A percentile compares a stretch with the other conserved stretches of the same genome.
These are phyloP conservation scores for Endocladia muricata DNA, from an alignment of 31 red algal species.

Conservation along the genomic window DNA sequence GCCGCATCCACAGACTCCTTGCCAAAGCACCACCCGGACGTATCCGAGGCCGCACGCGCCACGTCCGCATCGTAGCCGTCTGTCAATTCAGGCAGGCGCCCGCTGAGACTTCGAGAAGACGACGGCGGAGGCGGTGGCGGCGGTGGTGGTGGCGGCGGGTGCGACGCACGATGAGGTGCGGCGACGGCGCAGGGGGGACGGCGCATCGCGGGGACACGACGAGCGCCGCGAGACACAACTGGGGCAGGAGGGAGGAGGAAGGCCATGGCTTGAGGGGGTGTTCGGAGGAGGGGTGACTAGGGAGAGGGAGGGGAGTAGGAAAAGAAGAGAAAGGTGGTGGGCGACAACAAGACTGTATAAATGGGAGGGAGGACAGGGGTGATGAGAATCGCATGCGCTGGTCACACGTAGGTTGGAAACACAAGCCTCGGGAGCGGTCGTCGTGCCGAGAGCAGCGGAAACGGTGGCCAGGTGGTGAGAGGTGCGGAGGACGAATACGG, in stretches of 20 bases:
- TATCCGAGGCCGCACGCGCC: neutral
- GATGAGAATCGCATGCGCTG: too few relatives aligned
- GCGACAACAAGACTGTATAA: neutral
- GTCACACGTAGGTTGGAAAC: too few relatives aligned
- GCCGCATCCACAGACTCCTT: slow-evolving; percentile 52
- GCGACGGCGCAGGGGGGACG: neutral
- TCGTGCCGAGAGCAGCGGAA: neutral
- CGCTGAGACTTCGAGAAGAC: too few relatives aligned
- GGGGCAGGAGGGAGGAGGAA: neutral
- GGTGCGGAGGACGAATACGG: neutral
- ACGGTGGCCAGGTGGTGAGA: neutral
- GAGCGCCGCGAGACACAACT: too few relatives aligned
- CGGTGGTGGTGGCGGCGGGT: neutral
- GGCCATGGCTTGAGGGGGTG: neutral
- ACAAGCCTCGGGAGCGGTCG: too few relatives aligned
- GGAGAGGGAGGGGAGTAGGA: too few relatives aligned
- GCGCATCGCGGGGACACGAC: too few relatives aligned
- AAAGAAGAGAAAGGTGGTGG: neutral
- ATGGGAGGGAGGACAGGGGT: neutral
- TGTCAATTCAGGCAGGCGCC: slow-evolving; percentile 9
- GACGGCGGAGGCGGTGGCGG: neutral
- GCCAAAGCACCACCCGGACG: slow-evolving; percentile 89
- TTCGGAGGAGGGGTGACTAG: too few relatives aligned
- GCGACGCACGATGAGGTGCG: neutral
- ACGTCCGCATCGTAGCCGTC: neutral